These are phyloP conservation scores for Suillus subalutaceus DNA, from an alignment of 768 basidiomycete species.

Conservation along the genomic window DNA sequence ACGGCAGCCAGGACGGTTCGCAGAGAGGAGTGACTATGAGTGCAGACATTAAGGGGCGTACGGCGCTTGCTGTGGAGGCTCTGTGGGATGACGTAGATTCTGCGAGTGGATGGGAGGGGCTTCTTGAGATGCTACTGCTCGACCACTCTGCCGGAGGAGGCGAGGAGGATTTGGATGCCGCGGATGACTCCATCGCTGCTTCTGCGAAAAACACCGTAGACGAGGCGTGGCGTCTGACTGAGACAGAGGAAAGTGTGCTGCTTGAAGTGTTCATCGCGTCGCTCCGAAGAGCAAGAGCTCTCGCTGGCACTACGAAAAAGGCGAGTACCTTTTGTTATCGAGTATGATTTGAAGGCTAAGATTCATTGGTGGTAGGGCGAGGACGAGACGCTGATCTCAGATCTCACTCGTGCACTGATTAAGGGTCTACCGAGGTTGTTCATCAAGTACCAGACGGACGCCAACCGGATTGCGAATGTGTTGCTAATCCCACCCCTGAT, in stretches of 20 bases:
- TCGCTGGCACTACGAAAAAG: conserved; percentile 67
- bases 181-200: conserved; percentile 26
- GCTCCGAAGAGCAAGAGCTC: conserved; percentile 59
- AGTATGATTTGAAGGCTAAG: not conserved
- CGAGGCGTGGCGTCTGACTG: conserved; percentile 80
- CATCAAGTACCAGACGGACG: conserved; percentile 91
- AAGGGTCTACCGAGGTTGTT: conserved; percentile 86
- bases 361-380: conserved; percentile 51
- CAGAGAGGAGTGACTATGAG: conserved; percentile 33
- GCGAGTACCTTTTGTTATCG: conserved; percentile 38
- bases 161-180: conserved; percentile 42
- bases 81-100: conserved; percentile 82
- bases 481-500: conserved; percentile 80
- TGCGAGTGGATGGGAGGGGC: conserved; percentile 77
- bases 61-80: conserved; percentile 83
- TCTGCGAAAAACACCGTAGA: conserved; percentile 49
- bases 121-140: conserved; percentile 79
- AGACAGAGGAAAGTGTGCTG: conserved; percentile 84
- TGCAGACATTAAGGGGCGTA: conserved; percentile 55
- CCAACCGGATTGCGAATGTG: conserved; percentile 78
- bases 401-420: conserved; percentile 85
- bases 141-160: conserved; percentile 77
- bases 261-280: conserved; percentile 81
- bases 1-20: conserved; percentile 27
- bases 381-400: conserved; percentile 68